Base-by-base conservation (phyloP, 2,329 filamentous ascomycete species). In the Microdochium bolleyi region DNA sequence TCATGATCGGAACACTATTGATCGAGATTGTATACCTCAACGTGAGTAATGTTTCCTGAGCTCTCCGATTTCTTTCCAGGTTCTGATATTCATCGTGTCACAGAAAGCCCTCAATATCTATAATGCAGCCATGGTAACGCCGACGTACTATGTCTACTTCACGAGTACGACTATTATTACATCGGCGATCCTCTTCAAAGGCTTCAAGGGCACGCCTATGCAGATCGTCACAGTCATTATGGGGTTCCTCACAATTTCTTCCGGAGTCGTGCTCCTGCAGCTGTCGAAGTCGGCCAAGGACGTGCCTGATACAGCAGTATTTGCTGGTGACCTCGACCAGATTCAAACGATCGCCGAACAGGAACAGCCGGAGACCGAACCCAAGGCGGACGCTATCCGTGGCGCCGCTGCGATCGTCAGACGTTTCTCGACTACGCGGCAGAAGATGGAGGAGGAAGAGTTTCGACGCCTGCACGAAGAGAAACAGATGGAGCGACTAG, bases 241-340 rank as follows among this genome's bases (percentile, higher is more conserved):
- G 73, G 94, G 94, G 1, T 99, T 99, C 72, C 73, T 99, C 41
- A 87, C 88, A 55, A 99, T 99, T 56, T 99, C 94, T 67, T 80
- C 91, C 0, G 94, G 94, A 1, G 94, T 97, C 5, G 86, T 97
- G 1, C 73, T 99, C 8, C 74, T 99, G 10, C 94, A 99, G 66
- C 81, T 99, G n/a, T 96, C 94, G 51, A 97, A 97, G 67, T 96
- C 92, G 0, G 89, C 94, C 61, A 99, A 97, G 66, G 92, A 99
- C 64, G 92, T 99, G 0, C 94, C 94, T 7, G 94, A 97, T 66
- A 79, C 90, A 0, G 91, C 92, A 30, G 85, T 99, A 38, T 96
- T 99, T 75, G 84, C 85, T 52, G 94, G 92, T 48, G 91, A 97
- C 64, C 79, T 99, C 51, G 88, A 97, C 63, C 92, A 99, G 75